Conservation (phyloP, 176 grass and related monocot species). For the Aegilops bicornis region DNA sequence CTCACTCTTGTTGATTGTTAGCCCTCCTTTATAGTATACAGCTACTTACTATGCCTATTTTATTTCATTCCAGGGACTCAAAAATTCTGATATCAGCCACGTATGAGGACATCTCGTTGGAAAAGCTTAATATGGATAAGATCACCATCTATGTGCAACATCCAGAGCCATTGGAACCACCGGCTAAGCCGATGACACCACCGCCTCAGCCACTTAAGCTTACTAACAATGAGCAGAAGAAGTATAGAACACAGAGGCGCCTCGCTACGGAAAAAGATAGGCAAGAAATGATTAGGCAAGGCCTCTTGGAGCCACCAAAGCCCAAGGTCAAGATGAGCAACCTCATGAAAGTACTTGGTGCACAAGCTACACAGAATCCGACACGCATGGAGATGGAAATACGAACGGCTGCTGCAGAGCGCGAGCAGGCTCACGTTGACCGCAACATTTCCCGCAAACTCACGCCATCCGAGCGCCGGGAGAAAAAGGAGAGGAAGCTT, state of each 20-base stretch:
- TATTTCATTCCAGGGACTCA: slow-evolving; percentile 69
- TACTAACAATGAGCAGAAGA: slow-evolving; percentile 96
- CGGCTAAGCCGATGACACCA: slow-evolving; percentile 66
- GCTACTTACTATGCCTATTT: neutral
- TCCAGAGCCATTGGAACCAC: slow-evolving; percentile 82
- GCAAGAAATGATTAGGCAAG: slow-evolving; percentile 99
- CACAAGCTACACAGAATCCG: slow-evolving; percentile 89
- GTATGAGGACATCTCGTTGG: slow-evolving; percentile 55
- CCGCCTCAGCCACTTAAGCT: slow-evolving; percentile 90
- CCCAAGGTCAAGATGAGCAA: slow-evolving; percentile 99
- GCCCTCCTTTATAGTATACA: neutral
- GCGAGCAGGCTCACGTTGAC: slow-evolving; percentile 89
- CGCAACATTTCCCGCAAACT: slow-evolving; percentile 87
- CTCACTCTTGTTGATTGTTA: neutral
- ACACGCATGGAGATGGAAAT: slow-evolving; percentile 91
- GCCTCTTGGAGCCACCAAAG: slow-evolving; percentile 92
- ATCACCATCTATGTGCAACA: slow-evolving; percentile 92
- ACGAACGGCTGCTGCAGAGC: slow-evolving; percentile 79
- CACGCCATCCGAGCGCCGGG: slow-evolving; percentile 73
- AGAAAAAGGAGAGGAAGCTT: slow-evolving; percentile 89
- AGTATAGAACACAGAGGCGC: slow-evolving; percentile 87
- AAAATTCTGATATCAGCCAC: slow-evolving; percentile 49
- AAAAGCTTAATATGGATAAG: slow-evolving; percentile 80
- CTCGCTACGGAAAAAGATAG: slow-evolving; percentile 92
- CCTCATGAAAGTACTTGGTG: slow-evolving; percentile 87